These are phyloP conservation scores for Penicillium verhagenii DNA, from an alignment of 495 filamentous ascomycete genomes.

Conservation along the genomic window DNA sequence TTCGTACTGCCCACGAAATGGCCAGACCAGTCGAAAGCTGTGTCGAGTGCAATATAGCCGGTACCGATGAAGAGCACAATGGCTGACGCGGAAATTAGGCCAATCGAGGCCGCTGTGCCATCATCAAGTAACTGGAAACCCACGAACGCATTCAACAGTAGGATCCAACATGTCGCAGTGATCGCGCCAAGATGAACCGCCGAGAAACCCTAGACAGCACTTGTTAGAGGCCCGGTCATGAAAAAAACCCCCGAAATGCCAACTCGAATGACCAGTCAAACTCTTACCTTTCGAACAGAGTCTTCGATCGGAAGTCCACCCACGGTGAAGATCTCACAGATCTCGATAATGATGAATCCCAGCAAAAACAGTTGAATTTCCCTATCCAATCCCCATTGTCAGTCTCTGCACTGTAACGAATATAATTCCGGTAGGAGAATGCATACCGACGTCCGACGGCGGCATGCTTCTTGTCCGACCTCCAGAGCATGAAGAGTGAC, in stretches of 20 bases:
- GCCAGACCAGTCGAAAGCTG: slow-evolving; percentile 80
- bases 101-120: slow-evolving; percentile 80
- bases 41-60: slow-evolving; percentile 94
- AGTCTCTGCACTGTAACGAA: background rate
- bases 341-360: slow-evolving; percentile 82
- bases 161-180: slow-evolving; percentile 81
- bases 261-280: background rate
- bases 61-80: slow-evolving; percentile 79
- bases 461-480: slow-evolving; percentile 89
- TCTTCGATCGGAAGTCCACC: slow-evolving; percentile 77
- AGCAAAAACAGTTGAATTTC: slow-evolving; percentile 95
- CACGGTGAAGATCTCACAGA: slow-evolving; percentile 95
- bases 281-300: slow-evolving; percentile 55
- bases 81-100: slow-evolving; percentile 68
- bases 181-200: slow-evolving; percentile 92
- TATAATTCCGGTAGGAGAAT: background rate
- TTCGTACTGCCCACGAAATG: slow-evolving; percentile 62
- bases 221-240: background rate
- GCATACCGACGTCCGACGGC: slow-evolving; percentile 88
- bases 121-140: slow-evolving; percentile 95
- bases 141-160: slow-evolving; percentile 88
- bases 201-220: slow-evolving; percentile 68
- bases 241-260: background rate
- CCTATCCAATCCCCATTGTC: slow-evolving; percentile 43
- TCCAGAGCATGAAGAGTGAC: slow-evolving; percentile 63